Percentiles rank a stretch among this genome's conserved stretches.
Evolutionary conservation across 2,329 filamentous ascomycete genomes (phyloP).

Genomic region (Claviceps africana): DNA sequence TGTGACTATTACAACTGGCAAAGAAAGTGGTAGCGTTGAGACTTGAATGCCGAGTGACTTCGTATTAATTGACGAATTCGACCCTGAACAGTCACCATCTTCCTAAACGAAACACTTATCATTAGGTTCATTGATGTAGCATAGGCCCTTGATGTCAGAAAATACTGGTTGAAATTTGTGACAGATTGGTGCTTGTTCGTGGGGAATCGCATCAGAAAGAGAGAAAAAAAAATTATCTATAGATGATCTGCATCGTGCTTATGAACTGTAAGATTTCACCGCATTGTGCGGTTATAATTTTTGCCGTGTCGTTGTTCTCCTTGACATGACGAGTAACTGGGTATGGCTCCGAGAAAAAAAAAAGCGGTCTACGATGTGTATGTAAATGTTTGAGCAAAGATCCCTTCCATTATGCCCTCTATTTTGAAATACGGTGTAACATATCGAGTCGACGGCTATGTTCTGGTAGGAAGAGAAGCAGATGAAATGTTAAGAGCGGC

Average conservation of each 20-base stretch:
- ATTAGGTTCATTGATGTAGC: neutral
- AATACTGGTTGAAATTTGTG: neutral
- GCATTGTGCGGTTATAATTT: neutral
- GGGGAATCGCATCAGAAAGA: neutral
- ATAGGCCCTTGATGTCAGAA: neutral
- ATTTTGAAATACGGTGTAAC: neutral
- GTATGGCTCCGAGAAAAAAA: neutral
- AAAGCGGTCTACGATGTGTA: neutral
- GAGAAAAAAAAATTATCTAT: neutral
- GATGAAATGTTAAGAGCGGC: no score
- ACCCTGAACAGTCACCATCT: neutral
- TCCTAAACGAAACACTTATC: neutral
- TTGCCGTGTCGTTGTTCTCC: neutral
- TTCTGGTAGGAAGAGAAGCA: no score
- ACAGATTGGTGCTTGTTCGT: neutral
- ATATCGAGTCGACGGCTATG: no score
- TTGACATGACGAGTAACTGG: neutral
- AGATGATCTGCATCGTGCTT: neutral
- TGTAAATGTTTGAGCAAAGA: neutral
- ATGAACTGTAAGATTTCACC: neutral
- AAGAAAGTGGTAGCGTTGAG: neutral
- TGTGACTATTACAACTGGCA: slow-evolving; percentile 8
- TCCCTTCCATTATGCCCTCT: neutral
- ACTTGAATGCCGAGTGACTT: neutral
- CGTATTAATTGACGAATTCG: neutral